Base-by-base conservation (phyloP, 2,329 filamentous ascomycete genomes). In the Colletotrichum sansevieriae region DNA sequence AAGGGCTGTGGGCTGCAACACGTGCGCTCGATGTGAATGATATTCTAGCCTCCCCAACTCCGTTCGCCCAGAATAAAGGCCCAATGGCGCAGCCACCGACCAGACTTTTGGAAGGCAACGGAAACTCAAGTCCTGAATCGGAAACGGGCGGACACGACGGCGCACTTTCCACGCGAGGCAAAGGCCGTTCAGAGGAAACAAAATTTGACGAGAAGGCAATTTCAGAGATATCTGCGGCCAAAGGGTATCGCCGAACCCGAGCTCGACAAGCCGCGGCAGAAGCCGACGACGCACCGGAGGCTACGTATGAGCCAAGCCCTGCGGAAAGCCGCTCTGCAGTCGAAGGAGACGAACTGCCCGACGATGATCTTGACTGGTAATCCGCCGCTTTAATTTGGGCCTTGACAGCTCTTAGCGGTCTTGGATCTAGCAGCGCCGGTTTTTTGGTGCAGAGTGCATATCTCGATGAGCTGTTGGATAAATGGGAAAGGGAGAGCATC, bases 1-100 rank as follows among this genome's bases (percentile, higher is more conserved):
- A 90, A n/a, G 83, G 87, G 1, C 65, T 85, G 2, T 90, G 88
- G 88, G 83, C 85, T n/a, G 86, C 86, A 46, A 81, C 85, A 1
- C 81, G 87, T 37, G 82, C 83, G 22, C 78, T 86, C 3, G 83
- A 87, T 71, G 80, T 84, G 0, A 76, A 78, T n/a, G 79, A 83
- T 10, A 85, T 90, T 71, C 74, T 89, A 12, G 73, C 73, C 18
- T 78, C 77, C 1, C 75, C 76, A 18, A 74, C 80, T 2, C 80
- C 81, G 2, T 75, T 77, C 52, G 77, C 75, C 59, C 69, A 69
- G 35, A 63, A 52, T 29, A 51, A 57, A 25, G 29, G n/a, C 43
- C 39, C 18, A 41, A 58, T 29, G 37, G 63, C 51, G 43, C 56
- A 63, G 56, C 64, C 67, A 68, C 39, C 33, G 20, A 43, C 60